These are phyloP conservation scores for Sclerotinia nivalis DNA, from an alignment of 2,329 filamentous ascomycete species.

Conservation along the genomic window DNA sequence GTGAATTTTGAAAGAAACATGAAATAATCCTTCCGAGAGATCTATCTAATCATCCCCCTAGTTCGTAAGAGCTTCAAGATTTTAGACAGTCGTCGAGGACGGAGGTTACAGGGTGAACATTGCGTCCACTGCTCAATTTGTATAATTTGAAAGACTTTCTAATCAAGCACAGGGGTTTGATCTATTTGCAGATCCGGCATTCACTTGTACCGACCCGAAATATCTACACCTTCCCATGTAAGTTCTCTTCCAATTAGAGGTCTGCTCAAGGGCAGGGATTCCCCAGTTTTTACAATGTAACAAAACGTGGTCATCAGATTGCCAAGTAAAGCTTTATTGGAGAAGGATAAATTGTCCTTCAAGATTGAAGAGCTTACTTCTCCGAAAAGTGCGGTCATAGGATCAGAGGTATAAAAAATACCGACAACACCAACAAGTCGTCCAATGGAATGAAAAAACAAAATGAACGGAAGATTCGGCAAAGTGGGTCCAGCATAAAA, in stretches of 20 bases:
- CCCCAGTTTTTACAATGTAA: constrained; percentile 7
- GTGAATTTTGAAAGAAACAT: not conserved
- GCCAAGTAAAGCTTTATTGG: not conserved
- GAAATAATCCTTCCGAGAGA: not conserved
- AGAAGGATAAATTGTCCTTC: constrained; percentile 17
- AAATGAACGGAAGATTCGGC: not conserved
- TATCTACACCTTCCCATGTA: not conserved
- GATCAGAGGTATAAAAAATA: not conserved
- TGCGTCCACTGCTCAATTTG: not conserved
- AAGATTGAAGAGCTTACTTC: not conserved
- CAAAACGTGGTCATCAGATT: constrained; percentile 14
- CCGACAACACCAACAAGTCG: not conserved
- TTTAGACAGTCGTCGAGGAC: not conserved
- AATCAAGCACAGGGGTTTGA: not conserved
- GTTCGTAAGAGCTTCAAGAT: not conserved
- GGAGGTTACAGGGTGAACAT: not conserved
- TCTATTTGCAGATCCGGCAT: not conserved
- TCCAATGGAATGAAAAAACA: not conserved
- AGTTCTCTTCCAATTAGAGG: not conserved
- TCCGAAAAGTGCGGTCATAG: not conserved
- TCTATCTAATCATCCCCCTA: not conserved
- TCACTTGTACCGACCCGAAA: not conserved
- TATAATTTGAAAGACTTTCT: not conserved
- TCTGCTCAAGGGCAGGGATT: not conserved
- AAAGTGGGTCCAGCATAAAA: not conserved